Evolutionary conservation across 2,329 filamentous ascomycete species (phyloP).

Genomic region (Massarina eburnea): DNA sequence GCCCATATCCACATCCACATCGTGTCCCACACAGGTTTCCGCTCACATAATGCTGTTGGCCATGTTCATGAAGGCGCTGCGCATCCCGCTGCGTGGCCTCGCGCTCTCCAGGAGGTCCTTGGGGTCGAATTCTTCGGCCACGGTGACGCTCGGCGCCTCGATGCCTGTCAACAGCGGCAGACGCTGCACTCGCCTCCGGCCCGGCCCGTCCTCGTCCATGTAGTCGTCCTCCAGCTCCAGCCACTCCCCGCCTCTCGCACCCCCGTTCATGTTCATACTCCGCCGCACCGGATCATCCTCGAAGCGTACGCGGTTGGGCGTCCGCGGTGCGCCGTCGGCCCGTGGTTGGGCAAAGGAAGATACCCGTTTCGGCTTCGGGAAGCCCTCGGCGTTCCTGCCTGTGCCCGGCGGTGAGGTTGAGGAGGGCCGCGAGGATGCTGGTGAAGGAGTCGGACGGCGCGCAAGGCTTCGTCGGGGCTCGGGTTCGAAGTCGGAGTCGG

Average conservation of each 20-base stretch:
- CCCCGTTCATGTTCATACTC: conserved; percentile 38
- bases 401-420: conserved; percentile 30
- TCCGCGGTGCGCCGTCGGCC: conserved; percentile 59
- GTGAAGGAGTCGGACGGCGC: conserved; percentile 25
- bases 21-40: background rate
- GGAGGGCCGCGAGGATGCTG: conserved; percentile 27
- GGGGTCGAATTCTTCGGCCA: conserved; percentile 63
- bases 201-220: conserved; percentile 46
- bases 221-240: conserved; percentile 63
- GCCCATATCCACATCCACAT: conserved; percentile 5
- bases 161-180: conserved; percentile 78
- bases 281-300: conserved; percentile 46
- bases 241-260: conserved; percentile 39
- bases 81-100: conserved; percentile 81
- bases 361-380: conserved; percentile 33
- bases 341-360: conserved; percentile 52
- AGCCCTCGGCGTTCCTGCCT: conserved; percentile 19
- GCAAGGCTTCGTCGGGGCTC: conserved; percentile 3
- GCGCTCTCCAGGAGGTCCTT: conserved; percentile 62
- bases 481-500: conserved; percentile 16
- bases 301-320: conserved; percentile 75
- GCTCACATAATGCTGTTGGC: conserved; percentile 88
- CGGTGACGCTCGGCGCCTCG: conserved; percentile 75
- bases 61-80: conserved; percentile 98
- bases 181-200: conserved; percentile 52